Evolutionary conservation across 2,329 filamentous ascomycete species (phyloP), one percentile per base, ranked within the genome.

Genomic region (Thielaviopsis ethacetica): DNA sequence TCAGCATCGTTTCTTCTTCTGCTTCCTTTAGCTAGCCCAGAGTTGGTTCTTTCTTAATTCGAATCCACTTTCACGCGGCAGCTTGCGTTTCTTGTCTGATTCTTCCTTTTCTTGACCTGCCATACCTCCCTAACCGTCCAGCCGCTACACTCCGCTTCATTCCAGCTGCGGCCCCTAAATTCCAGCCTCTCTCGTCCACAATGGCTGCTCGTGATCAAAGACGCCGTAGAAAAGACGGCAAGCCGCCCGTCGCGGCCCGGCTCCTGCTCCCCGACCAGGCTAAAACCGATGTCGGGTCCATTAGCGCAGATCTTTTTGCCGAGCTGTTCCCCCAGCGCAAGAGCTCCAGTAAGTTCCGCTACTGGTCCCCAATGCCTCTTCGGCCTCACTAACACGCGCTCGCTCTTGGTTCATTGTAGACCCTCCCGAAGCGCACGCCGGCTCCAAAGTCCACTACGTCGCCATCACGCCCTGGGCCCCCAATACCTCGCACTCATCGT

Each of bases 191-290:
- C 44, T 15, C 27, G 21, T 9, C 12, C 47, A 44, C 13, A 19
- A 61, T 61, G 59, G 56, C 59, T 51, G 21, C 24, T 10, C 54
- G 50, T 21, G 53, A 55, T n/a, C 53, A 41, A 41, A 50, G 17
- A 34, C 59, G 57, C 27, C 61, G 61, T 24, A 59, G 62, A 58
- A 62, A 62, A 55, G 59, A 81, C 64, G 82, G 93, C 69, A 90
- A 87, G 69, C 79, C 86, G 7, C 79, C 91, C 51, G 77, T 95
- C 61, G 79, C 87, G 61, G 91, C 89, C 59, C 83, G 86, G 60
- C 76, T 97, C 56, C 79, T 94, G 44, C 81, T 96, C 59, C 90
- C 95, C 70, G 86, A 90, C 68, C 85, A 86, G 69, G 77, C 95
- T 66, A 88, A 85, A 71, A 88, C 88, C 57, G 88, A 95, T 68